Conservation (phyloP, 805 yeast genomes). For the Candida pini region DNA sequence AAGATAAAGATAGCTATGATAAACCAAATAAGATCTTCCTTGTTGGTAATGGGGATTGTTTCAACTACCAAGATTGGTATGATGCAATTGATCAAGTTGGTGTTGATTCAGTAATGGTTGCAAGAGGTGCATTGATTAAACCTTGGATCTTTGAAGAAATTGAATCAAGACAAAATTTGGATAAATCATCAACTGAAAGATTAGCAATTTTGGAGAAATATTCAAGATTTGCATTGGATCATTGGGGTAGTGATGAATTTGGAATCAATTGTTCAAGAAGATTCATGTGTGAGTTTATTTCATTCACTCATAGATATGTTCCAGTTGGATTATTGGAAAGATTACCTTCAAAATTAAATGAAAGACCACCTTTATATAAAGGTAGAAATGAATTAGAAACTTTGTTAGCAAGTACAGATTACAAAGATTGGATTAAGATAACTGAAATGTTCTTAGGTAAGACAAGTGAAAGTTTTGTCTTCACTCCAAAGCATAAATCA, state of each 20-base stretch:
- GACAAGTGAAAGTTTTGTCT: constrained; percentile 66
- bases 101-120: constrained; percentile 94
- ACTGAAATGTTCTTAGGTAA: constrained; percentile 94
- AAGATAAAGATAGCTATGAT: constrained; percentile 54
- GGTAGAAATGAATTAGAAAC: constrained; percentile 95
- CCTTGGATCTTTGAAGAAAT: constrained; percentile 99
- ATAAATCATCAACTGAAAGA: constrained; percentile 86
- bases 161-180: constrained; percentile 82
- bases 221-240: constrained; percentile 79
- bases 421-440: constrained; percentile 92
- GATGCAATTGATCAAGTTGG: constrained; percentile 57
- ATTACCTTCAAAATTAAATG: constrained; percentile 83
- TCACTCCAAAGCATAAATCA: constrained; percentile 93
- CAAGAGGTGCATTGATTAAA: constrained; percentile 94
- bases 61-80: constrained; percentile 84
- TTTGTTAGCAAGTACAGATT: constrained; percentile 75
- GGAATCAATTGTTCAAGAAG: constrained; percentile 87
- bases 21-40: constrained; percentile 67
- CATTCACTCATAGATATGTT: constrained; percentile 89
- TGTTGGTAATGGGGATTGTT: constrained; percentile 93
- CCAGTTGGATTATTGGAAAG: constrained; percentile 91
- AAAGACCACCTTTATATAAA: constrained; percentile 89
- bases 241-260: constrained; percentile 97
- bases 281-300: constrained; percentile 87
- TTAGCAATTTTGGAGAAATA: constrained; percentile 66